phyloP scores from a whole-genome alignment of 2,329 filamentous ascomycete species.

The Tolypocladium cylindrosporum region DNA sequence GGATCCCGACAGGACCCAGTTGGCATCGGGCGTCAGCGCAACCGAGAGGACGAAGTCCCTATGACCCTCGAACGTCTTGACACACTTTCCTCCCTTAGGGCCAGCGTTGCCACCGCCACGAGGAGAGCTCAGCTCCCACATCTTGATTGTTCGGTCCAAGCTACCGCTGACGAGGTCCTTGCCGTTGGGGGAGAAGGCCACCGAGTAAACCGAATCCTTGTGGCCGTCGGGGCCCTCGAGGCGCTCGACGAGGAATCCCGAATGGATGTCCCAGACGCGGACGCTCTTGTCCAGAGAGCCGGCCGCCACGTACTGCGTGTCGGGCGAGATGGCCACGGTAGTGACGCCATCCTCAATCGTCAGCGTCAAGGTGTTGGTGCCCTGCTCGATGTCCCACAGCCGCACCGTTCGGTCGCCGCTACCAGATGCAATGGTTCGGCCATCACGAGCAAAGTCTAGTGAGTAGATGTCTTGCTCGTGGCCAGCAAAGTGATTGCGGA shows the following conservation, averaged over 20 bases:
- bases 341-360: constrained; percentile 96
- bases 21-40: constrained; percentile 84
- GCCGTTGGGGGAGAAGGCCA: constrained; percentile 90
- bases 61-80: constrained; percentile 95
- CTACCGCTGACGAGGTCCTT: constrained; percentile 89
- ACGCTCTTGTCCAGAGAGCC: constrained; percentile 97
- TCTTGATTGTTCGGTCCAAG: constrained; percentile 97
- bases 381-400: constrained; percentile 88
- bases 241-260: constrained; percentile 78
- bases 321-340: constrained; percentile 92
- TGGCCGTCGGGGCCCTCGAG: constrained; percentile 90
- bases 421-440: constrained; percentile 88
- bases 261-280: constrained; percentile 87
- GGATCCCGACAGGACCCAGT: constrained; percentile 94
- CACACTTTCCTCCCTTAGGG: constrained; percentile 80
- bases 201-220: constrained; percentile 93
- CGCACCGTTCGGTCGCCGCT: constrained; percentile 91
- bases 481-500: constrained; percentile 88
- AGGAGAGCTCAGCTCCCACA: constrained; percentile 84
- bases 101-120: constrained; percentile 56
- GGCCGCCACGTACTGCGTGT: constrained; percentile 87
- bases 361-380: constrained; percentile 71
- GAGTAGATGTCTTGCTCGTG: constrained; percentile 99
- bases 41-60: constrained; percentile 96
- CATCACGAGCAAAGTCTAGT: constrained; percentile 87